phyloP scores from a whole-genome alignment of 2,329 filamentous ascomycete genomes.

The Colletotrichum shisoi region DNA sequence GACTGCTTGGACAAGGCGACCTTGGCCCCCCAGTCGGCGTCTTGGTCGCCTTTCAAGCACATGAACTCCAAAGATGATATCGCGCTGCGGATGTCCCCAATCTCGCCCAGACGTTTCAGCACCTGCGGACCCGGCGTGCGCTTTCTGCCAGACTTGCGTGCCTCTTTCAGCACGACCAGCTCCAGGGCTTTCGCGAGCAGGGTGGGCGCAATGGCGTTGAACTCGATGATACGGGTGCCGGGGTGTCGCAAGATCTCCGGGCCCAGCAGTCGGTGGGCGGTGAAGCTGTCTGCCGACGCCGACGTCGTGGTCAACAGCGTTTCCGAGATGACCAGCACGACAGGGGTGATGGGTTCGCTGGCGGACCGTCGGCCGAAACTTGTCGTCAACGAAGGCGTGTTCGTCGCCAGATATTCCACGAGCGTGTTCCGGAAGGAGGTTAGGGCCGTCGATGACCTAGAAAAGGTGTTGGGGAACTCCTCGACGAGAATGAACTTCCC shows the following conservation, averaged over 20 bases:
- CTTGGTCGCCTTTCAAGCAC: conserved; percentile 80
- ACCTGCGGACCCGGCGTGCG: conserved; percentile 80
- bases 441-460: conserved; percentile 69
- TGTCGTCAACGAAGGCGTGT: conserved; percentile 64
- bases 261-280: conserved; percentile 86
- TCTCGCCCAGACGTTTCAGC: conserved; percentile 80
- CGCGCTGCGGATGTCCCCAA: conserved; percentile 92
- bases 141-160: conserved; percentile 75
- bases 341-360: conserved; percentile 66
- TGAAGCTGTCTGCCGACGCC: conserved; percentile 88
- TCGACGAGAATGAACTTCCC: conserved; percentile 76
- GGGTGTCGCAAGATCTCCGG: conserved; percentile 85
- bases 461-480: conserved; percentile 81
- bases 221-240: conserved; percentile 81
- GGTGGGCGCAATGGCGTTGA: conserved; percentile 89
- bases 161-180: conserved; percentile 83
- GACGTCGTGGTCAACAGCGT: conserved; percentile 85
- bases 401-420: conserved; percentile 75
- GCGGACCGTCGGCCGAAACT: conserved; percentile 53
- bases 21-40: conserved; percentile 77
- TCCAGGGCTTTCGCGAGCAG: conserved; percentile 86
- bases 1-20: conserved; percentile 75
- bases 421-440: conserved; percentile 78
- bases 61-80: conserved; percentile 91
- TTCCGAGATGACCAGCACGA: conserved; percentile 92